Conservation (phyloP, 116 monocot genomes). For the Phalaenopsis hybrid region DNA sequence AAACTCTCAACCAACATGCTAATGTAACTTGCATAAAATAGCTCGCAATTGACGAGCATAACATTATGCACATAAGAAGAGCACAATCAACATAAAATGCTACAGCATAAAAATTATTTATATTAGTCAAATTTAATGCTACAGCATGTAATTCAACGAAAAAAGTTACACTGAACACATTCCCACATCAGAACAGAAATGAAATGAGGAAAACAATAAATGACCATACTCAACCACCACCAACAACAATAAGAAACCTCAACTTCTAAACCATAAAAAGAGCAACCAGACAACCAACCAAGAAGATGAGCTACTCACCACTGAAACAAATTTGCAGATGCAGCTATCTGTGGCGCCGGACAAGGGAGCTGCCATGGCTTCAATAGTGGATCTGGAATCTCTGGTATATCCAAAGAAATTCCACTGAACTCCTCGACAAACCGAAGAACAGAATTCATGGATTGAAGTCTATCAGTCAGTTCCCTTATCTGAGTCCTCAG, state of each 20-base stretch:
- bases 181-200: neutral
- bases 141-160: too few relatives aligned
- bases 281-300: neutral
- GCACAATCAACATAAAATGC: too few relatives aligned
- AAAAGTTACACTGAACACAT: neutral
- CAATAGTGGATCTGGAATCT: conserved; percentile 49
- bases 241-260: too few relatives aligned
- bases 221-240: neutral
- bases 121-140: too few relatives aligned
- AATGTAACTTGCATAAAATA: too few relatives aligned
- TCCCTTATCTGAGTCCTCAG: conserved; percentile 36
- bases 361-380: conserved; percentile 52
- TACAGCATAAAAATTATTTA: too few relatives aligned
- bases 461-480: conserved; percentile 41
- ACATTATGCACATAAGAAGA: too few relatives aligned
- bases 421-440: conserved; percentile 48
- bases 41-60: too few relatives aligned
- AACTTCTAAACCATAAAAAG: neutral
- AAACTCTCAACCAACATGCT: too few relatives aligned
- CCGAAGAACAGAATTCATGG: conserved; percentile 29
- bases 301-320: neutral
- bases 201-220: neutral
- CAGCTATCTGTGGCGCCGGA: conserved; percentile 24
- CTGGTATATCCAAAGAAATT: conserved; percentile 49
- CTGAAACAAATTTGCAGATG: conserved; percentile 22